Evolutionary conservation across 495 filamentous ascomycete species (phyloP), one percentile per base, ranked within the genome.

Genomic region (Aspergillus asperescens): DNA sequence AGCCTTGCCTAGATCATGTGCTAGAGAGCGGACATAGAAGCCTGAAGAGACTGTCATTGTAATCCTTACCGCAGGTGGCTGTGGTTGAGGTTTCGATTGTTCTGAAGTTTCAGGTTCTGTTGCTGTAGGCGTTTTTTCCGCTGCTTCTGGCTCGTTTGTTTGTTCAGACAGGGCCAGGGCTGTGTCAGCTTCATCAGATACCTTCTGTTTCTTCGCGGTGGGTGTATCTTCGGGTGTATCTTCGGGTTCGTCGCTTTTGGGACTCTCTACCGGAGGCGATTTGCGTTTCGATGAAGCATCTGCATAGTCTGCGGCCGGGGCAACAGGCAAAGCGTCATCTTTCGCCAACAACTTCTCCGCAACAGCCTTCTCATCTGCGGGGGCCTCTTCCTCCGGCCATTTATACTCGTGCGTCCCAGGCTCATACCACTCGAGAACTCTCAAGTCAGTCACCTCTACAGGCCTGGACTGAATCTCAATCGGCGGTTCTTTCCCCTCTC

Each of bases 11-110:
- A 99, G 77, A 60, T 99, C 94, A 60, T 97, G 90, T 48, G 88
- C 88, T 37, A 99, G 77, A 28, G 86, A 91, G 48, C 93, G 88
- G 34, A 99, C 93, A 69, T 99, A 99, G 76, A 97, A 99, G 35
- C 93, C 93, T 4, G 90, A 95, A 4, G 90, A 85, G 34, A 96
- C 93, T 1, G 87, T 95, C 87, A 99, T 89, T 49, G 83, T 81
- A 43, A 99, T 79, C 63, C 79, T 87, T 34, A 82, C 84, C 7
- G 90, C 91, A 1, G 89, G 81, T 7, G 86, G 82, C 7, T 48
- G 71, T 18, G 63, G 56, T 41, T 55, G 52, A 16, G 56, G 54
- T 39, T 69, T 62, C 52, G 62, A 9, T 35, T 69, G 62, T 53
- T 62, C 49, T 43, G 51, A 22, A 15, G 22, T n/a, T 23, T 46